Conservation (phyloP, 352 stramenopile species). For the Globisporangium canariense region DNA sequence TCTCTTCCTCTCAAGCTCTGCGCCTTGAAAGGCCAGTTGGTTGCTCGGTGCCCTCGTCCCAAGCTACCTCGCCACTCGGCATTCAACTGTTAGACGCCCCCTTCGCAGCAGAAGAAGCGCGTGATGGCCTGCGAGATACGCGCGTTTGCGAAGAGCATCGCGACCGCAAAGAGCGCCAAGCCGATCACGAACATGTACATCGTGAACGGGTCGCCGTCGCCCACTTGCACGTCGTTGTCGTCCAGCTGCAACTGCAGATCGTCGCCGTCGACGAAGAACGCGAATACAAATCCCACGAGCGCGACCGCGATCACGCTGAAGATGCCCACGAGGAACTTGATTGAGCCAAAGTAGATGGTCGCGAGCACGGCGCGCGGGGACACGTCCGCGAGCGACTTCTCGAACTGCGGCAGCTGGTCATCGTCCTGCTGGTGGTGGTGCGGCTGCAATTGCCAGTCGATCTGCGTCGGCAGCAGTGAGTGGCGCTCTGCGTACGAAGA, state of each 20-base stretch:
- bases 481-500: constrained; percentile 16
- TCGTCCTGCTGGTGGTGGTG: constrained; percentile 9
- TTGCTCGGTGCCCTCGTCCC: not conserved
- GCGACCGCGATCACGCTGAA: constrained; percentile 29
- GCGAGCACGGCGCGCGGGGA: constrained; percentile 41
- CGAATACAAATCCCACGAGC: constrained; percentile 28
- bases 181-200: constrained; percentile 31
- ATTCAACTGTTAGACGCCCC: constrained; percentile 4
- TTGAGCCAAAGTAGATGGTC: constrained; percentile 43
- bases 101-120: constrained; percentile 54
- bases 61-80: not conserved
- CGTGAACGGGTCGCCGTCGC: constrained; percentile 20
- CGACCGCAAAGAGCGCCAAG: constrained; percentile 28
- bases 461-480: constrained; percentile 37
- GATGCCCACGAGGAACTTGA: constrained; percentile 38
- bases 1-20: constrained; percentile 5
- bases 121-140: constrained; percentile 43
- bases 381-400: constrained; percentile 26
- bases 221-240: constrained; percentile 3
- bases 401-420: constrained; percentile 30
- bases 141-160: constrained; percentile 37
- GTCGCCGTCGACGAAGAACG: constrained; percentile 31
- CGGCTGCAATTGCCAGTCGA: constrained; percentile 19
- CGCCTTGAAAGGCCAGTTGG: not conserved
- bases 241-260: constrained; percentile 22